These are phyloP conservation scores for Ilyonectria sp. DNA, from an alignment of 2,329 filamentous ascomycete genomes.

Conservation along the genomic window DNA sequence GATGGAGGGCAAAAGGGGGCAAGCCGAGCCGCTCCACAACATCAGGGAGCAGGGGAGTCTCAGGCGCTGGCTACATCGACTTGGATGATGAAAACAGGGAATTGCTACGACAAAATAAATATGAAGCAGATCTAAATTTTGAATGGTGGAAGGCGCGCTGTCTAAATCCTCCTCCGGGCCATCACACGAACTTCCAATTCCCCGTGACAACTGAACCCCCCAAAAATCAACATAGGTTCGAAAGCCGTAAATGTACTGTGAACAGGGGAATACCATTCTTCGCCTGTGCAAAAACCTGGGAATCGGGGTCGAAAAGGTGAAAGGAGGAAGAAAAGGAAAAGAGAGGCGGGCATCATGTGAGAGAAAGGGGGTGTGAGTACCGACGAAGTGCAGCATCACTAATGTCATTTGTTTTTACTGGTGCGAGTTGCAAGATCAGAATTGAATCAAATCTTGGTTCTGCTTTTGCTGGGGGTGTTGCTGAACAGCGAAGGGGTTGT, in stretches of 20 bases:
- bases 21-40: constrained; percentile 3
- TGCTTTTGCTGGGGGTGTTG: constrained; percentile 65
- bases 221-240: constrained; percentile 40
- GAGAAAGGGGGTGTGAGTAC: neutral
- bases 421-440: constrained; percentile 57
- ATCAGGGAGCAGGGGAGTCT: neutral
- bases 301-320: constrained; percentile 40
- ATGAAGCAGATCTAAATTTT: constrained; percentile 54
- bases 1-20: neutral
- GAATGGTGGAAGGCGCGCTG: constrained; percentile 49
- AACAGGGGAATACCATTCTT: constrained; percentile 50
- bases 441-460: constrained; percentile 75
- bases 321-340: constrained; percentile 39
- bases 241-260: constrained; percentile 45
- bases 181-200: constrained; percentile 46
- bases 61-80: constrained; percentile 8
- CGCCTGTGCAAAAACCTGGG: constrained; percentile 48
- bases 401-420: constrained; percentile 8
- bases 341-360: constrained; percentile 25
- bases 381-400: neutral
- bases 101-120: constrained; percentile 40
- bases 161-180: constrained; percentile 49
- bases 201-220: constrained; percentile 45
- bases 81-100: constrained; percentile 6
- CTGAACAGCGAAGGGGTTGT: constrained; percentile 72